phyloP scores from a whole-genome alignment of 2,329 filamentous ascomycete genomes.

The Phialophora verrucosa region DNA sequence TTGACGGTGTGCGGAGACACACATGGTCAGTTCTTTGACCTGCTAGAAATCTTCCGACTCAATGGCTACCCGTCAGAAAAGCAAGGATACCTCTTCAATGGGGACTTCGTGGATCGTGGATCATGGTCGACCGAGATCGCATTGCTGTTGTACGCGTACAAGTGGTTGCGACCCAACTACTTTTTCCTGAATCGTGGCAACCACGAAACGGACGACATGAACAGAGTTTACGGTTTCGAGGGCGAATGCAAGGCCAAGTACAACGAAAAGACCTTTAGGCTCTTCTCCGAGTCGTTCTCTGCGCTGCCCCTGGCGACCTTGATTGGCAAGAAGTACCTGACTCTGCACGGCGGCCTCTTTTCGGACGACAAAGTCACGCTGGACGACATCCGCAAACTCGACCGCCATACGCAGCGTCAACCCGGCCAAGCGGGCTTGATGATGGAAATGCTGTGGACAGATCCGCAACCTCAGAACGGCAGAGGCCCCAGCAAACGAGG shows the following conservation, averaged over 20 bases:
- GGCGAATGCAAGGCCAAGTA: conserved; percentile 99
- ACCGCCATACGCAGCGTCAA: conserved; percentile 88
- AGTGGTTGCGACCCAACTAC: conserved; percentile 84
- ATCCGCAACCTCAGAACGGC: conserved; percentile 84
- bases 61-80: conserved; percentile 85
- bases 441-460: conserved; percentile 99
- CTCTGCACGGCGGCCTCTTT: conserved; percentile 41
- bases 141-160: conserved; percentile 91
- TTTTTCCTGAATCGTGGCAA: conserved; percentile 98
- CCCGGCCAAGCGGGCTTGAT: conserved; percentile 93
- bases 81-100: conserved; percentile 96
- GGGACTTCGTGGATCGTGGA: conserved; percentile 96
- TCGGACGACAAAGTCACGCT: conserved; percentile 77
- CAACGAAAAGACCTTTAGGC: conserved; percentile 91
- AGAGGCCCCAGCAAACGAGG: conserved; percentile 95
- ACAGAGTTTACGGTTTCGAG: conserved; percentile 96
- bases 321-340: conserved; percentile 63
- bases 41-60: conserved; percentile 92
- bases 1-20: conserved; percentile 97
- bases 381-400: conserved; percentile 90
- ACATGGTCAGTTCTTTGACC: conserved; percentile 96
- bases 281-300: conserved; percentile 98
- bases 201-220: conserved; percentile 99
- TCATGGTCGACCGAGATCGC: conserved; percentile 99
- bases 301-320: conserved; percentile 89